Conservation (phyloP, 2,329 filamentous ascomycete genomes). For the Byssochlamys sp. region DNA sequence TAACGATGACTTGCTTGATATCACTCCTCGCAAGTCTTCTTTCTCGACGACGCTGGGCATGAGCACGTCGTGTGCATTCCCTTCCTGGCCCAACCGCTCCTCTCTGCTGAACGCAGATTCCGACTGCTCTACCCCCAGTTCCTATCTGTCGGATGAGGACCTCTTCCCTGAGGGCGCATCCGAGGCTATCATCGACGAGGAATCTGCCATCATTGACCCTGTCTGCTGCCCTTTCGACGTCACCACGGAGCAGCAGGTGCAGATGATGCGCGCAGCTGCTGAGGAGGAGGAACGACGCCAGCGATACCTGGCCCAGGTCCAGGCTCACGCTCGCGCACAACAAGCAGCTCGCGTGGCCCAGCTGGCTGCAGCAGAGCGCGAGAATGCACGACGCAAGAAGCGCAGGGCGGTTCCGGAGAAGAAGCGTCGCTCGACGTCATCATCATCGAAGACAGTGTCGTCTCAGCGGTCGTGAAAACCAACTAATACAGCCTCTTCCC, state of each 20-base stretch:
- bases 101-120: constrained; percentile 26
- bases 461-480: neutral
- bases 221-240: constrained; percentile 16
- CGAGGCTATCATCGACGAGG: constrained; percentile 19
- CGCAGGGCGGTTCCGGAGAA: constrained; percentile 9
- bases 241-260: constrained; percentile 32
- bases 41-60: constrained; percentile 30
- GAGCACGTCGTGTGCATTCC: constrained; percentile 35
- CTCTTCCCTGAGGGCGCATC: constrained; percentile 26
- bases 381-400: constrained; percentile 14
- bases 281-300: constrained; percentile 28
- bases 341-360: constrained; percentile 29
- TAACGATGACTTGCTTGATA: constrained; percentile 30
- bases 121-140: constrained; percentile 21
- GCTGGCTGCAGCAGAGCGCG: constrained; percentile 14
- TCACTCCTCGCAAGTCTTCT: constrained; percentile 33
- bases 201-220: constrained; percentile 15
- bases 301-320: constrained; percentile 31
- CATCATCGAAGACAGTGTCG: constrained; percentile 8
- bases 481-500: neutral
- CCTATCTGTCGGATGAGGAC: constrained; percentile 36
- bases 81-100: constrained; percentile 35
- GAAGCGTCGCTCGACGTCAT: constrained; percentile 14
- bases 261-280: constrained; percentile 25
- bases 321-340: constrained; percentile 32